A percentile compares a stretch with the other conserved stretches of the same genome.
These are phyloP conservation scores for Penicillium sp. DNA, from an alignment of 2,329 filamentous ascomycete genomes.

Conservation along the genomic window DNA sequence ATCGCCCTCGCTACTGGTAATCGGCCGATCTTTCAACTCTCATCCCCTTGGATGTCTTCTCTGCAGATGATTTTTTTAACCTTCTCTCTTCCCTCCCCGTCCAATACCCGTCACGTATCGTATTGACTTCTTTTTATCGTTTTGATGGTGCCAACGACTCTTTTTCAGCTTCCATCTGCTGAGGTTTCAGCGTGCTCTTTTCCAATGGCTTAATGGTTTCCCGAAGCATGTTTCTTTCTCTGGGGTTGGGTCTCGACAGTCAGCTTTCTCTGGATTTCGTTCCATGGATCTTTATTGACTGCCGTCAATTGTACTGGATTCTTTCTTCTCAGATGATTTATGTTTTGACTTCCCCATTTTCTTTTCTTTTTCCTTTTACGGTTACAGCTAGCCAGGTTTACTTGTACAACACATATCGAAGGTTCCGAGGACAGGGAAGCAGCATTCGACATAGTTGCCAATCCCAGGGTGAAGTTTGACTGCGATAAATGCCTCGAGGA, in stretches of 20 bases:
- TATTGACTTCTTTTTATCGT: slow-evolving; percentile 21
- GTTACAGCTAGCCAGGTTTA: background rate
- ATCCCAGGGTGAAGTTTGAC: background rate
- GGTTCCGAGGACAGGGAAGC: background rate
- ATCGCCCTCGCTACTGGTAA: slow-evolving; percentile 52
- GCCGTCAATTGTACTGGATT: slow-evolving; percentile 2
- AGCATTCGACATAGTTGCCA: background rate
- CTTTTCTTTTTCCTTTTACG: background rate
- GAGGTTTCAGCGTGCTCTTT: slow-evolving; percentile 10
- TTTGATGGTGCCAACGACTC: slow-evolving; percentile 19
- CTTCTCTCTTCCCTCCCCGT: background rate
- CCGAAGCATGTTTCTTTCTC: background rate
- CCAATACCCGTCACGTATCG: slow-evolving; percentile 28
- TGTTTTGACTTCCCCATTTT: slow-evolving; percentile 1
- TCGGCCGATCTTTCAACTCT: slow-evolving; percentile 9
- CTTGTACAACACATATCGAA: slow-evolving; percentile 9
- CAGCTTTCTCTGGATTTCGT: background rate
- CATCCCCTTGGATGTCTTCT: slow-evolving; percentile 22
- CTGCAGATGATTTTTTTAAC: slow-evolving; percentile 11
- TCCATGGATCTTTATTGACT: background rate
- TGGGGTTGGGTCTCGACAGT: background rate
- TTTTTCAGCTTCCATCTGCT: slow-evolving; percentile 17
- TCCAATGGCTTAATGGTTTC: background rate
- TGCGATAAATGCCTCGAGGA: background rate
- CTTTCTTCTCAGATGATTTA: background rate